phyloP scores from a whole-genome alignment of 2,329 filamentous ascomycete species.

The Aureobasidium namibiae region DNA sequence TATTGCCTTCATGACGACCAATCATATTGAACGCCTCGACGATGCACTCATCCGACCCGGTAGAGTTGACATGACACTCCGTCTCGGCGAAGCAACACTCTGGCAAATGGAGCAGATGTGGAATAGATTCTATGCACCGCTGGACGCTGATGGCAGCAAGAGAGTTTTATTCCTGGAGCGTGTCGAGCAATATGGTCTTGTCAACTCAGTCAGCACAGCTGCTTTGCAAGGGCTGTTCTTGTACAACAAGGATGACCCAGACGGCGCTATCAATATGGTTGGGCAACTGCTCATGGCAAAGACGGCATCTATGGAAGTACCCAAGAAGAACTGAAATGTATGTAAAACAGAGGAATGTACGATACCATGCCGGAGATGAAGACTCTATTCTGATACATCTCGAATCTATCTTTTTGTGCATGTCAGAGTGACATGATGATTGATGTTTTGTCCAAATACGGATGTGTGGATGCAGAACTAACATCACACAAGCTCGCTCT shows the following conservation, averaged over 20 bases:
- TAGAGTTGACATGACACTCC: constrained; percentile 85
- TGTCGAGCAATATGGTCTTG: constrained; percentile 61
- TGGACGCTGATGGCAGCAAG: constrained; percentile 56
- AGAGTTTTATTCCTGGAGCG: constrained; percentile 62
- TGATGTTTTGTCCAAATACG: neutral
- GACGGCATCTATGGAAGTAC: constrained; percentile 3
- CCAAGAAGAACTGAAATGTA: neutral
- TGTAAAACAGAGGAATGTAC: neutral
- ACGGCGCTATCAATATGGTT: constrained; percentile 61
- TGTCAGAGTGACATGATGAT: too few relatives aligned
- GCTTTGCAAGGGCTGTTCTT: constrained; percentile 90
- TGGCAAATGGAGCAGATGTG: constrained; percentile 83
- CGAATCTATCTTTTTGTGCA: too few relatives aligned
- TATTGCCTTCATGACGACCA: constrained; percentile 89
- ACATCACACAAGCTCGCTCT: constrained; percentile 10
- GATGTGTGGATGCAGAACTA: neutral
- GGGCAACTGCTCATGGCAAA: constrained; percentile 21
- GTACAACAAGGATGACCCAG: constrained; percentile 86
- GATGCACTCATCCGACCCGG: constrained; percentile 85
- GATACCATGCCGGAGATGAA: too few relatives aligned
- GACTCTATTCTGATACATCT: too few relatives aligned
- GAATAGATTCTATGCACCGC: constrained; percentile 87
- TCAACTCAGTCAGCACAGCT: constrained; percentile 71
- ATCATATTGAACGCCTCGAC: constrained; percentile 83
- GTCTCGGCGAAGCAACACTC: constrained; percentile 77